These are phyloP conservation scores for Glonium stellatum DNA, from an alignment of 495 filamentous ascomycete genomes.

Conservation along the genomic window DNA sequence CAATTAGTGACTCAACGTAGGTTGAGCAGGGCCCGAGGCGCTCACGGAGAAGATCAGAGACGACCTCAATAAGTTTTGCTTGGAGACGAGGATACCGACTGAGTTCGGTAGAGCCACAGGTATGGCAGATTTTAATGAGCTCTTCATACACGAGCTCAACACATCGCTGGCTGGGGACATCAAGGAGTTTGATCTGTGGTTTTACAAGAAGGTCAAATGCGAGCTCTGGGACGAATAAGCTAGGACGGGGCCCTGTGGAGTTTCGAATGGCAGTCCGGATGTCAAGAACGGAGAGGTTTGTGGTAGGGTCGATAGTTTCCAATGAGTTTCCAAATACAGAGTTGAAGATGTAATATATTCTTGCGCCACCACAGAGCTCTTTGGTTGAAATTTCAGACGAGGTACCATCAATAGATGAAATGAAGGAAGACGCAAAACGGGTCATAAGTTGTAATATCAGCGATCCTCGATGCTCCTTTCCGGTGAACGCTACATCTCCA, in stretches of 20 bases:
- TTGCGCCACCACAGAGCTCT: constrained; percentile 90
- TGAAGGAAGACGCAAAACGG: constrained; percentile 93
- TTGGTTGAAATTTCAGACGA: constrained; percentile 98
- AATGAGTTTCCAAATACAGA: constrained; percentile 97
- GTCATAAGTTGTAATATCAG: constrained; percentile 97
- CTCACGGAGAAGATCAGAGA: constrained; percentile 92
- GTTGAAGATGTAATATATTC: constrained; percentile 99
- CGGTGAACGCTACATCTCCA: constrained; percentile 95
- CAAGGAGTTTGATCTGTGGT: constrained; percentile 94
- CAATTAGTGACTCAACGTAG: constrained; percentile 94
- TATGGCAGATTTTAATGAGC: constrained; percentile 98
- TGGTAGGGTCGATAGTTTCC: constrained; percentile 91
- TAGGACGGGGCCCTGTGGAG: constrained; percentile 91
- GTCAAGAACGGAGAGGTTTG: constrained; percentile 90
- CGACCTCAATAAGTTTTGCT: constrained; percentile 95
- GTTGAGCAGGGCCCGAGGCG: constrained; percentile 76
- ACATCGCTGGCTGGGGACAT: constrained; percentile 91
- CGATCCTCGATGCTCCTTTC: constrained; percentile 92
- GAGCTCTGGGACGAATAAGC: constrained; percentile 92
- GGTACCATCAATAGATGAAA: constrained; percentile 96
- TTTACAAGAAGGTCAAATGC: constrained; percentile 97
- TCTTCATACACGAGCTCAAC: constrained; percentile 98
- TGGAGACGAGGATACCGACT: constrained; percentile 88
- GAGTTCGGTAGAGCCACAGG: constrained; percentile 91
- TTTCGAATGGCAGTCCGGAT: constrained; percentile 98